Base-by-base conservation (phyloP, 345 rosid genomes). In the Carallia brachiata region DNA sequence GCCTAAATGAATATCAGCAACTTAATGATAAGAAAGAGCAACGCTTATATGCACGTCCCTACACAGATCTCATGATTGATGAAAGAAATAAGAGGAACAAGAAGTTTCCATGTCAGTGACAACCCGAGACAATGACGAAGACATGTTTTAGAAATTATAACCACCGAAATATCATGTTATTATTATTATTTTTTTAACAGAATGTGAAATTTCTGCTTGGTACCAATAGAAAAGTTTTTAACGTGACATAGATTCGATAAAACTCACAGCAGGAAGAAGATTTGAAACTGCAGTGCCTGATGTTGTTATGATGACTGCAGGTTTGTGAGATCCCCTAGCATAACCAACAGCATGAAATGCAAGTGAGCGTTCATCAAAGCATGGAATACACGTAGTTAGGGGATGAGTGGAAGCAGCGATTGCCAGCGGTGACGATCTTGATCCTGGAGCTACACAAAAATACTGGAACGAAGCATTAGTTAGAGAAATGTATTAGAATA, bases 261-360 rank as follows among this genome's bases (percentile, higher is more conserved):
- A 73, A 85, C 98, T 93, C 73, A 94, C 98, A 80, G 98, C 97
- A 63, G 98, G 98, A 79, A 89, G 83, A 84, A 94, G 98, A 83
- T 94, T 94, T 70, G 98, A 94, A 69, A 91, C 96, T 37, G 98
- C 98, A 61, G 98, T 94, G 81, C 98, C 98, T 63, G 98, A 94
- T 37, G 98, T 82, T 52, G 97, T 94, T 80, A 94, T 86, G 72
- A 94, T 73, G 48, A 89, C 90, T 8, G 98, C 97, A 1, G 94
- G 96, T 77, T 79, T 87, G 30, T 75, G 83, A 74, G 96, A 84
- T 59, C 96, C 98, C 84, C 86, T 88, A 69, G 93, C 89, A 82
- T 88, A 91, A 61, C 98, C 98, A 71, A 91, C 81, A 71, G 96
- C 98, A 69, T 91, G 97, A 86, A 87, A 94, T 13, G 98, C 96